Percentiles rank a stretch among this genome's conserved stretches.
Evolutionary conservation across 1,139 yeast genomes (phyloP).

Genomic region (Zygotorulaspora mrakii): DNA sequence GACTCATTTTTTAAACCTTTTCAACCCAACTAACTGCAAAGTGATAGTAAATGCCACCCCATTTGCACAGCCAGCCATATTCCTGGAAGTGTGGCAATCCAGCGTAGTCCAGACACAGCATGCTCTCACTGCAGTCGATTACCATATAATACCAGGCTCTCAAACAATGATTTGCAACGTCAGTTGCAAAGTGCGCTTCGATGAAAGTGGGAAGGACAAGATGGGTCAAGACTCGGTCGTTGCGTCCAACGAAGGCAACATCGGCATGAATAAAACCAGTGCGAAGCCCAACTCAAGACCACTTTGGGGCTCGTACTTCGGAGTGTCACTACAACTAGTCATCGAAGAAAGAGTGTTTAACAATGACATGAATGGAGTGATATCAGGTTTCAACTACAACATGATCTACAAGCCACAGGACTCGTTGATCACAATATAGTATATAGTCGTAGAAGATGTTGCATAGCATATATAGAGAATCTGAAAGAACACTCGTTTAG

Average conservation of each 20-base stretch:
- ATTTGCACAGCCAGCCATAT: constrained; percentile 53
- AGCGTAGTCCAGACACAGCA: constrained; percentile 60
- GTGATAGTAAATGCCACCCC: constrained; percentile 67
- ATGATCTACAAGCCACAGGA: constrained; percentile 61
- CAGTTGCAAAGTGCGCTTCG: constrained; percentile 66
- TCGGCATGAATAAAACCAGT: constrained; percentile 21
- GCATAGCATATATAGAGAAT: no score
- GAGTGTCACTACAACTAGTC: constrained; percentile 56
- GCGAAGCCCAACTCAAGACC: constrained; percentile 34
- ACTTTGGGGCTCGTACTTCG: constrained; percentile 66
- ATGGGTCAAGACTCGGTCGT: constrained; percentile 55
- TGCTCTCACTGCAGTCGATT: constrained; percentile 57
- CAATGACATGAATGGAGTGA: constrained; percentile 46
- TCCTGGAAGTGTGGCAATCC: constrained; percentile 60
- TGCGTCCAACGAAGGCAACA: constrained; percentile 1
- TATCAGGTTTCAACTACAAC: constrained; percentile 57
- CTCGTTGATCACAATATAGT: constrained; percentile 42
- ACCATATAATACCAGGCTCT: constrained; percentile 69
- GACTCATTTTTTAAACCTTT: constrained; percentile 47
- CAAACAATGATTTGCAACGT: constrained; percentile 52
- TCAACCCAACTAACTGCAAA: constrained; percentile 38
- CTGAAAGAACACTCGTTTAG: no score
- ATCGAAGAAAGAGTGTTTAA: constrained; percentile 54
- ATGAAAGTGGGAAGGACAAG: constrained; percentile 65
- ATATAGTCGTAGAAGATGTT: no score